A percentile compares a stretch with the other conserved stretches of the same genome.
Evolutionary conservation across 202 grass and related monocot species (phyloP).

Genomic region (Schoenoplectus triqueter): DNA sequence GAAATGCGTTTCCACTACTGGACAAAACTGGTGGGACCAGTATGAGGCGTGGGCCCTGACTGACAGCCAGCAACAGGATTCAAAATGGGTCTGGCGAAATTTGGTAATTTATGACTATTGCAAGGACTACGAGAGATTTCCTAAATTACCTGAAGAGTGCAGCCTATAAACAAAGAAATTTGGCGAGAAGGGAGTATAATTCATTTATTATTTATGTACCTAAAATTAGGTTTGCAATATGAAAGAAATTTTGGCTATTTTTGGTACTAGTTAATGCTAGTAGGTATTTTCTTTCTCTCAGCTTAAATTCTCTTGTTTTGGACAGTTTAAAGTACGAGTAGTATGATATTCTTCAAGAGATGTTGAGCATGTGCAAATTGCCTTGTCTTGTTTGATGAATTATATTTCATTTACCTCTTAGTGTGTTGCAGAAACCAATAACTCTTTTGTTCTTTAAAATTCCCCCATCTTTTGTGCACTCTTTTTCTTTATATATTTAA

Average conservation of each 20-base stretch:
- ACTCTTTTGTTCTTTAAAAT: neutral
- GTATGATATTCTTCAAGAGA: conserved; percentile 8
- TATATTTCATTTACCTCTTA: neutral
- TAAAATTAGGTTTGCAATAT: neutral
- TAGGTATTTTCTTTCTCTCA: neutral
- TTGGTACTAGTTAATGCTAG: conserved; percentile 10
- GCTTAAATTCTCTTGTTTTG: conserved; percentile 2
- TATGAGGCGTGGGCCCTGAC: conserved; percentile 75
- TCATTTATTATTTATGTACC: conserved; percentile 40
- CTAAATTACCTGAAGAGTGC: conserved; percentile 68
- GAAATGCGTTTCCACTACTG: conserved; percentile 55
- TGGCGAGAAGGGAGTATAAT: conserved; percentile 25
- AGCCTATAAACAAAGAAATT: conserved; percentile 35
- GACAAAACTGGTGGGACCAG: conserved; percentile 85
- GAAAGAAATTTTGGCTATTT: conserved; percentile 20
- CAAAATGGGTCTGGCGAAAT: conserved; percentile 66
- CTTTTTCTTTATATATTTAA: neutral
- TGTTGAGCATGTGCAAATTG: neutral
- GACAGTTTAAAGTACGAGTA: conserved; percentile 11
- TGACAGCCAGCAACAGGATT: conserved; percentile 61
- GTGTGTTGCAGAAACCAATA: neutral
- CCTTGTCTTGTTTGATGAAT: neutral
- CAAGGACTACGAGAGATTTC: conserved; percentile 66
- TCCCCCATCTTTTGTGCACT: neutral
- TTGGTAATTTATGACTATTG: conserved; percentile 97